A percentile compares a stretch with the other conserved stretches of the same genome.
These are phyloP conservation scores for Hypoxylon sp. DNA, from an alignment of 2,329 filamentous ascomycete species.

Conservation along the genomic window DNA sequence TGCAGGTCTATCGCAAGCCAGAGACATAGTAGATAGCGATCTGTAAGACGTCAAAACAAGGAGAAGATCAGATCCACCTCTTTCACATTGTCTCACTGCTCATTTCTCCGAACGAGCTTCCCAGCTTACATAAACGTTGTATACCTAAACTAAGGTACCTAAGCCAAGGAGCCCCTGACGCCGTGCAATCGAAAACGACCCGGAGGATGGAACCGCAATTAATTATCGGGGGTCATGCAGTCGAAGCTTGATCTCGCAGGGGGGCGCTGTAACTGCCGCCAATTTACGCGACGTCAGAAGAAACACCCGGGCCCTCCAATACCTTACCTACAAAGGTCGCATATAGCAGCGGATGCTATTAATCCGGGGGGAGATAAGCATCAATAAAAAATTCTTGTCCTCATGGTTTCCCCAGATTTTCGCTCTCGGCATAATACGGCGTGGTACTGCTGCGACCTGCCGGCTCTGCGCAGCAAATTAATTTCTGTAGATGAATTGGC, in stretches of 20 bases:
- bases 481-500: conserved; percentile 26
- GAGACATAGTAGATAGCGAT: not conserved
- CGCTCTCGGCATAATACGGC: conserved; percentile 29
- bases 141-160: conserved; percentile 11
- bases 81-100: not conserved
- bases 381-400: conserved; percentile 17
- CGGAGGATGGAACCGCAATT: conserved; percentile 30
- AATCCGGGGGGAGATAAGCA: conserved; percentile 36
- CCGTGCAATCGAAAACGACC: conserved; percentile 22
- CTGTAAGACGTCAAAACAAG: not conserved
- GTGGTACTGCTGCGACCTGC: conserved; percentile 18
- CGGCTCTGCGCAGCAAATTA: conserved; percentile 29
- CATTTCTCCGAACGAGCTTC: not conserved
- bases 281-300: conserved; percentile 25
- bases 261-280: conserved; percentile 17
- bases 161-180: conserved; percentile 9
- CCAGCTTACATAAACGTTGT: conserved; percentile 29
- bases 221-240: conserved; percentile 27
- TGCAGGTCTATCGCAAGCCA: not conserved
- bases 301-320: not conserved
- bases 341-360: conserved; percentile 15
- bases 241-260: conserved; percentile 30
- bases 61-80: not conserved
- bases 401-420: conserved; percentile 42
- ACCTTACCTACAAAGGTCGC: not conserved